Conservation (phyloP, 768 basidiomycete species). For the Lactarius evosmus region DNA sequence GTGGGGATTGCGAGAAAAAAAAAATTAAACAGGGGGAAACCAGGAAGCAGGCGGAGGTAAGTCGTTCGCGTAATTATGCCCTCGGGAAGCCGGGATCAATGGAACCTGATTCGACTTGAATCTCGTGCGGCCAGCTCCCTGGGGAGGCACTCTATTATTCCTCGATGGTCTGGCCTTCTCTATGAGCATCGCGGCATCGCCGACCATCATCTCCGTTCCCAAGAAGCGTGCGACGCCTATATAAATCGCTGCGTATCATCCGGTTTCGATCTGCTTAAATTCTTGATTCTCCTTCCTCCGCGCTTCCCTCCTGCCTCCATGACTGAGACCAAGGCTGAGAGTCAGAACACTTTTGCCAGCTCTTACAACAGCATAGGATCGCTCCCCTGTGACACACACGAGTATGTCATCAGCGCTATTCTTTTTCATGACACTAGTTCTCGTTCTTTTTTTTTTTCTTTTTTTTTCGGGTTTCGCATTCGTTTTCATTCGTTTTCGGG, state of each 20-base stretch:
- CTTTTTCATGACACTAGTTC: not conserved
- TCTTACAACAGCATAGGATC: constrained; percentile 20
- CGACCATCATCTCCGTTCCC: constrained; percentile 27
- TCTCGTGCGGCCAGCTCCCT: constrained; percentile 22
- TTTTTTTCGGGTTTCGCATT: not conserved
- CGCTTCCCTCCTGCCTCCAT: constrained; percentile 28
- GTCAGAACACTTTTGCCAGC: constrained; percentile 15
- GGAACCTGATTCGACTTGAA: constrained; percentile 27
- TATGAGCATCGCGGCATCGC: constrained; percentile 27
- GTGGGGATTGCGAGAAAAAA: constrained; percentile 17
- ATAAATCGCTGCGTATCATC: constrained; percentile 24
- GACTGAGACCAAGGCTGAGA: constrained; percentile 24
- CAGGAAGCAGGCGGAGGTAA: constrained; percentile 22
- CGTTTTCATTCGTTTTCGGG: not conserved
- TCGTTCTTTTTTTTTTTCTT: not conserved
- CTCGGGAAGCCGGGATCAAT: constrained; percentile 27
- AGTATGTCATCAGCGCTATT: constrained; percentile 15
- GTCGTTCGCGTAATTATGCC: constrained; percentile 28
- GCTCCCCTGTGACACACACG: constrained; percentile 18
- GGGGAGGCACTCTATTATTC: constrained; percentile 18
- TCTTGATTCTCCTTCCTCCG: constrained; percentile 27
- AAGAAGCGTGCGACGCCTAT: constrained; percentile 23
- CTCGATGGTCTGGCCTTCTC: constrained; percentile 28
- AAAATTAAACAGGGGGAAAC: constrained; percentile 5
- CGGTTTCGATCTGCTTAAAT: constrained; percentile 25